These are phyloP conservation scores for Coniochaeta prunicola DNA, from an alignment of 2,329 filamentous ascomycete species.

Conservation along the genomic window DNA sequence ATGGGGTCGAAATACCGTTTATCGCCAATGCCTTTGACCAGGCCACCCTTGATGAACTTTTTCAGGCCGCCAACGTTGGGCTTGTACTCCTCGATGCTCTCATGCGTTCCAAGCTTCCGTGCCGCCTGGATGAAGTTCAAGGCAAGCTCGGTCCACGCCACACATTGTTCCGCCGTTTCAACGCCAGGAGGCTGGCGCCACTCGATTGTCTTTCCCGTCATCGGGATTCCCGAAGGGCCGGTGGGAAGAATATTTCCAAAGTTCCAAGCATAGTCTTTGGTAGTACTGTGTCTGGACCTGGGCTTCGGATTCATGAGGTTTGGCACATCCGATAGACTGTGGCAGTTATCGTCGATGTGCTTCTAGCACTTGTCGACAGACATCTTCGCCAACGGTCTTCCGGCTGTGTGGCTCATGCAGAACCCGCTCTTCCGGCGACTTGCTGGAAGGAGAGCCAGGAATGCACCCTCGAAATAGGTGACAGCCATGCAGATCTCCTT, in stretches of 20 bases:
- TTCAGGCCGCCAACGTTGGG: not conserved
- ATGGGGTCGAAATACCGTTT: not conserved
- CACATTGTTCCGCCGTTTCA: not conserved
- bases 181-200: not conserved
- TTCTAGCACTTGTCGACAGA: not conserved
- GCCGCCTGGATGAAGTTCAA: not conserved
- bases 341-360: not conserved
- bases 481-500: not conserved
- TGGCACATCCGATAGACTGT: not conserved
- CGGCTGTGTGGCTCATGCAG: not conserved
- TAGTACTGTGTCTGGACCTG: not conserved
- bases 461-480: not conserved
- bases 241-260: not conserved
- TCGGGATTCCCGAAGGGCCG: no score
- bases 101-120: not conserved
- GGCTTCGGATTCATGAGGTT: not conserved
- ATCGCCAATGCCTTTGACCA: not conserved
- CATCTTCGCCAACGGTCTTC: not conserved
- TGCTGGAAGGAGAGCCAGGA: not conserved
- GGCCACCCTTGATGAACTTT: not conserved
- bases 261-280: not conserved
- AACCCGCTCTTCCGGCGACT: not conserved
- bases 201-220: not conserved
- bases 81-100: not conserved
- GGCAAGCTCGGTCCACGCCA: not conserved